Conservation (phyloP, 2,329 filamentous ascomycete genomes). For the Pyrenophora teres region DNA sequence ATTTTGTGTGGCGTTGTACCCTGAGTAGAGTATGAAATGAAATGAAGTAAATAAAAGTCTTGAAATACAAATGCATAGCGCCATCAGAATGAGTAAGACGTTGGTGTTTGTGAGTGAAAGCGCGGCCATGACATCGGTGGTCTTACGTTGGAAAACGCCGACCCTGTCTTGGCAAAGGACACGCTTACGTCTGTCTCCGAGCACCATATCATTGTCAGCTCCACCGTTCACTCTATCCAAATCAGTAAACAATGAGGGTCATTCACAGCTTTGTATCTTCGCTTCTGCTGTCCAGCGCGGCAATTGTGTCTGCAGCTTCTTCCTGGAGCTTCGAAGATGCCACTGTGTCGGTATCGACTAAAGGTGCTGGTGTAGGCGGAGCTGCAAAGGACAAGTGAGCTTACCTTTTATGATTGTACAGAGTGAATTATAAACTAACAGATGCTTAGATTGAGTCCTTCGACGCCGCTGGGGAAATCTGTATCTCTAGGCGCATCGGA, state of each 20-base stretch:
- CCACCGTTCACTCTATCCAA: conserved; percentile 30
- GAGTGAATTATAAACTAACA: neutral
- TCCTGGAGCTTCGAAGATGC: conserved; percentile 78
- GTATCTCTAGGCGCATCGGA: conserved; percentile 70
- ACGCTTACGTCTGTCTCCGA: conserved; percentile 23
- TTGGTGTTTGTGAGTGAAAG: neutral
- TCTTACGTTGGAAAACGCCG: conserved; percentile 17
- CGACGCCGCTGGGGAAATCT: conserved; percentile 64
- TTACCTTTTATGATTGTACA: neutral
- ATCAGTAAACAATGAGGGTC: conserved; percentile 48
- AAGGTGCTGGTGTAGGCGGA: conserved; percentile 58
- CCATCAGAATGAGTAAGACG: no score
- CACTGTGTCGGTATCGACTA: conserved; percentile 66
- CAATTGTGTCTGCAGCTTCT: conserved; percentile 54
- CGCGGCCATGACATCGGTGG: neutral
- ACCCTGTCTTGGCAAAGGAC: conserved; percentile 22
- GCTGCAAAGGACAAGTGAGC: conserved; percentile 69
- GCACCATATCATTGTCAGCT: conserved; percentile 27
- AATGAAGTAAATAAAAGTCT: no score
- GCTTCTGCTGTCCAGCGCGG: conserved; percentile 48
- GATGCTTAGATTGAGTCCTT: conserved; percentile 49
- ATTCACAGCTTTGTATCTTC: conserved; percentile 50
- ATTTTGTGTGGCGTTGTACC: no score
- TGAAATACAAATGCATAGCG: no score
- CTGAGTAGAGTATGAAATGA: no score